Evolutionary conservation across 2,329 filamentous ascomycete genomes (phyloP).

Genomic region (Nothophaeocryptopus gaeumannii): DNA sequence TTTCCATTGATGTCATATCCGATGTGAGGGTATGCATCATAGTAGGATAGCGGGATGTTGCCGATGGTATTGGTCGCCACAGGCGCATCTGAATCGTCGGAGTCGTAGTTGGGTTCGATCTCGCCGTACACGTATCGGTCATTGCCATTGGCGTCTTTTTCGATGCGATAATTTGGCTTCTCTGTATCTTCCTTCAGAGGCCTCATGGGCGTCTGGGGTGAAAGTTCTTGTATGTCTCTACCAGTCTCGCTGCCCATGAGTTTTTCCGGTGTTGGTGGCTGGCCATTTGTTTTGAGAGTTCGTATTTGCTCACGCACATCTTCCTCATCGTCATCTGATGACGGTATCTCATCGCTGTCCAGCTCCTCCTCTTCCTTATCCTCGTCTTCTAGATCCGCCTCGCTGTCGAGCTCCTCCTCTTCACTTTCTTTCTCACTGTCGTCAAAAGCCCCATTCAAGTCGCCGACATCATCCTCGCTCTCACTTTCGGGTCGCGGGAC

Average conservation of each 20-base stretch:
- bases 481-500: slow-evolving; percentile 30
- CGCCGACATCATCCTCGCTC: slow-evolving; percentile 39
- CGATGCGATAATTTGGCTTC: slow-evolving; percentile 56
- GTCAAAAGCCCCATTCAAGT: slow-evolving; percentile 28
- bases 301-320: slow-evolving; percentile 46
- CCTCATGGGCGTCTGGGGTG: slow-evolving; percentile 21
- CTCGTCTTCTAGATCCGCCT: slow-evolving; percentile 25
- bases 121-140: slow-evolving; percentile 89
- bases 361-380: slow-evolving; percentile 31
- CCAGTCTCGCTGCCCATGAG: slow-evolving; percentile 30
- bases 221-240: slow-evolving; percentile 23
- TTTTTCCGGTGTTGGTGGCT: slow-evolving; percentile 19
- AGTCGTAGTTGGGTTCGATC: slow-evolving; percentile 92
- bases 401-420: slow-evolving; percentile 26
- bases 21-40: slow-evolving; percentile 96
- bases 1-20: slow-evolving; percentile 99
- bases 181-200: slow-evolving; percentile 25
- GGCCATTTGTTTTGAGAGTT: slow-evolving; percentile 39
- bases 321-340: slow-evolving; percentile 38
- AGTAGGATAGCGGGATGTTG: slow-evolving; percentile 89
- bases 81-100: slow-evolving; percentile 84
- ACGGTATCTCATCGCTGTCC: slow-evolving; percentile 41
- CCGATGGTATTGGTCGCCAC: slow-evolving; percentile 87
- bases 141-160: slow-evolving; percentile 85
- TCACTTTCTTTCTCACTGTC: slow-evolving; percentile 38